A percentile compares a stretch with the other conserved stretches of the same genome.
Evolutionary conservation across 1,284 basidiomycete species (phyloP).

Genomic region (Xanthoconium separans): DNA sequence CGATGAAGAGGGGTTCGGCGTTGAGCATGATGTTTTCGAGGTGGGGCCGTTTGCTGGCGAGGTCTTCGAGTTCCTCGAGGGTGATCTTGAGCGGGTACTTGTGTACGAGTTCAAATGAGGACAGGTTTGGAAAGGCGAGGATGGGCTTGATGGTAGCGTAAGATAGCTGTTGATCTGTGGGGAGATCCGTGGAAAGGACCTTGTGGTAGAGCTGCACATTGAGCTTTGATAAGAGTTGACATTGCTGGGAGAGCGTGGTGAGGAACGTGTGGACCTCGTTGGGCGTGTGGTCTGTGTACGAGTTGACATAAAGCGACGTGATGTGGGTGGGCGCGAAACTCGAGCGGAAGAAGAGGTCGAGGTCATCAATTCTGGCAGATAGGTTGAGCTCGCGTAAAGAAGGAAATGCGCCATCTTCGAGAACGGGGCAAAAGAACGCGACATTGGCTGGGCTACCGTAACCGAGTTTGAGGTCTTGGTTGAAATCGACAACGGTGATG

Average conservation of each 20-base stretch:
- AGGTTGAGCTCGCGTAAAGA: slow-evolving; percentile 52
- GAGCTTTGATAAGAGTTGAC: slow-evolving; percentile 45
- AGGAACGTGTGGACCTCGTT: slow-evolving; percentile 44
- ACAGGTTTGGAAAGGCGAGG: slow-evolving; percentile 45
- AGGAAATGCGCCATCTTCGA: slow-evolving; percentile 53
- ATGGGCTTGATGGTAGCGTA: slow-evolving; percentile 51
- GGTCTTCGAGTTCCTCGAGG: slow-evolving; percentile 46
- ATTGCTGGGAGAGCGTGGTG: slow-evolving; percentile 43
- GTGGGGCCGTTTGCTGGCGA: slow-evolving; percentile 50
- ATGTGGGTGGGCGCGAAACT: slow-evolving; percentile 48
- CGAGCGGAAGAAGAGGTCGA: slow-evolving; percentile 46
- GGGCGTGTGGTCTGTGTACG: slow-evolving; percentile 42
- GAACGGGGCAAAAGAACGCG: slow-evolving; percentile 39
- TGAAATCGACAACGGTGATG: slow-evolving; percentile 50
- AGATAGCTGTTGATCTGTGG: slow-evolving; percentile 37
- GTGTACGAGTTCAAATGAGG: slow-evolving; percentile 51
- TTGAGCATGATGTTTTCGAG: slow-evolving; percentile 50
- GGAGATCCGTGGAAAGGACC: slow-evolving; percentile 8
- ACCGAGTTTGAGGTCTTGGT: slow-evolving; percentile 43
- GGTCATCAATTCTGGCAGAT: slow-evolving; percentile 42
- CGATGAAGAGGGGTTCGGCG: slow-evolving; percentile 46
- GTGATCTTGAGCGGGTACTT: slow-evolving; percentile 48
- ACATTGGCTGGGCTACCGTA: slow-evolving; percentile 44
- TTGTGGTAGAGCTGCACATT: slow-evolving; percentile 37
- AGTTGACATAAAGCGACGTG: slow-evolving; percentile 51